Conservation (phyloP, 345 rosid species). For the Viola odorata region DNA sequence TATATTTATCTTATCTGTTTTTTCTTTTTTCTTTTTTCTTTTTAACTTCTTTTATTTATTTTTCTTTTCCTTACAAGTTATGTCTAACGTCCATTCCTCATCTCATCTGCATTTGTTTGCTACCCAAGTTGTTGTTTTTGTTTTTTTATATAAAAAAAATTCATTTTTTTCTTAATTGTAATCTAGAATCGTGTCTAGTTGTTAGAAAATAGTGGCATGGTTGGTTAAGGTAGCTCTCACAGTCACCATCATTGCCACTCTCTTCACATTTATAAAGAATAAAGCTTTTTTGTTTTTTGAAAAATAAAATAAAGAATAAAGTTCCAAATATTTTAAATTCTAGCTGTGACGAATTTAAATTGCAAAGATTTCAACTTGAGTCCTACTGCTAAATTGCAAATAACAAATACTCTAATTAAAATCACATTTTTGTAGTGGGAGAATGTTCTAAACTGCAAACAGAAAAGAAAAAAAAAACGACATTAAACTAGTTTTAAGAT, state of each 20-base stretch:
- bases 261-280: background rate
- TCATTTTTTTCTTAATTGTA: background rate
- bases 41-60: too few relatives aligned
- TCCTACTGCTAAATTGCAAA: too few relatives aligned
- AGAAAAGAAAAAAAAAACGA: too few relatives aligned
- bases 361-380: too few relatives aligned
- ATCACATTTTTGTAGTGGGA: too few relatives aligned
- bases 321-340: too few relatives aligned
- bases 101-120: constrained; percentile 11
- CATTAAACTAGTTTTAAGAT: too few relatives aligned
- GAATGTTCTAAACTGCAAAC: too few relatives aligned
- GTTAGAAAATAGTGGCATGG: background rate
- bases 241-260: background rate
- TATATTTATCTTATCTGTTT: background rate
- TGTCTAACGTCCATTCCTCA: constrained; percentile 28
- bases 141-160: background rate
- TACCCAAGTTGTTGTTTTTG: background rate
- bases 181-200: background rate
- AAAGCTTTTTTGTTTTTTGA: background rate
- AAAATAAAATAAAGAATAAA: too few relatives aligned
- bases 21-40: background rate
- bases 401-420: too few relatives aligned
- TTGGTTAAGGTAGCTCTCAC: background rate
- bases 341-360: too few relatives aligned
- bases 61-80: background rate